Conservation (phyloP, 164 flowering plant species). For the Brasenia schreberi region DNA sequence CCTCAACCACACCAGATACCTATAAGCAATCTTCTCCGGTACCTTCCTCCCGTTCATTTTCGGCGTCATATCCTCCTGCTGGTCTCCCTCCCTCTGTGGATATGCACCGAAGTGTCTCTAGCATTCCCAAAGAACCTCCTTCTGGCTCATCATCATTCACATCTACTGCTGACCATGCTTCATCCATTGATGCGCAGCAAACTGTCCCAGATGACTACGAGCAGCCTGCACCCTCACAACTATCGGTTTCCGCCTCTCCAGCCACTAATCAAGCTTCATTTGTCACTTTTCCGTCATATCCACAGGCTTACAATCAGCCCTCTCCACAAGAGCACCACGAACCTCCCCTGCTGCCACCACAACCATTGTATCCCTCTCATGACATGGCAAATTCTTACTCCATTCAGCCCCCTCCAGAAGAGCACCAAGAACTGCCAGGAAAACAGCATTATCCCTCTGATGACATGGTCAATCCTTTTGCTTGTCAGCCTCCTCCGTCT, state of each 20-base stretch:
- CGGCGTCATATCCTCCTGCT: conserved; percentile 6
- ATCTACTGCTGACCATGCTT: too few species aligned
- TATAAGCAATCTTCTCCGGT: too few species aligned
- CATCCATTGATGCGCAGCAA: background rate
- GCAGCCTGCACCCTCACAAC: conserved; percentile 3
- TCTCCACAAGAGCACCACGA: conserved; percentile 66
- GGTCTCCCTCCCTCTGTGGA: conserved; percentile 20
- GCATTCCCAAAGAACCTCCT: too few species aligned
- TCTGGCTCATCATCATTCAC: too few species aligned
- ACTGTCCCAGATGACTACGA: conserved; percentile 14
- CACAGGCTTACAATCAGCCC: conserved; percentile 29
- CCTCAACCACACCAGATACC: too few species aligned
- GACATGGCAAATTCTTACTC: conserved; percentile 31
- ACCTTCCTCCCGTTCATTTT: too few species aligned
- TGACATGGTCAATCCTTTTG: conserved; percentile 31
- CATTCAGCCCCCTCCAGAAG: conserved; percentile 30
- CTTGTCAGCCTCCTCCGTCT: conserved; percentile 27
- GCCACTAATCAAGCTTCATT: conserved; percentile 28
- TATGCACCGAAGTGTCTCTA: too few species aligned
- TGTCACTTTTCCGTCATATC: conserved; percentile 26
- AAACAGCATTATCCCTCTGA: conserved; percentile 19
- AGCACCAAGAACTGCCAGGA: conserved; percentile 43
- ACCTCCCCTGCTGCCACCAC: conserved; percentile 11
- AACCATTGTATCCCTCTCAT: conserved; percentile 19
- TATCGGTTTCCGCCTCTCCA: conserved; percentile 32